Base-by-base conservation (phyloP, 108 stramenopile genomes). In the Cyclostephanos tholiformis region DNA sequence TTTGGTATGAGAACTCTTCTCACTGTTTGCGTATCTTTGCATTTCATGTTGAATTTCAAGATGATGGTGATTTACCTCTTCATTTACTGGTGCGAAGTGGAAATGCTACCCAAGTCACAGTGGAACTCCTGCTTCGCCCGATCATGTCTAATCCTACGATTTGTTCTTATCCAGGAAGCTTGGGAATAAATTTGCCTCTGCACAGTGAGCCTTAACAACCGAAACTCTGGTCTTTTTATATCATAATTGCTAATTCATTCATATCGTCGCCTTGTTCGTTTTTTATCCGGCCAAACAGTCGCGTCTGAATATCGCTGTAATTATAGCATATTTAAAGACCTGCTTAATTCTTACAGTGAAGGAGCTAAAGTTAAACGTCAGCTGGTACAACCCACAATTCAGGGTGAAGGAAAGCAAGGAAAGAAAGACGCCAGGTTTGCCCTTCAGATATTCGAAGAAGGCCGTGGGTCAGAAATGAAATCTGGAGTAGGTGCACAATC, bases 41-140 rank as follows among this genome's bases (percentile, higher is more conserved):
- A 26, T 48, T 29, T 27, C 46, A 20, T 25, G 46, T 39, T 51
- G 23, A 7, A 32, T n/a, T 6, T 17, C 29, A 29, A 67, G 72
- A 67, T 49, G 68, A 60, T 44, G 83, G 83, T n/a, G 83, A 84
- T 61, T 56, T 84, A 30, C 83, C 83, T 8, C 36, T 84, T 26
- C 83, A 84, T 60, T 53, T 84, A 58, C 52, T 80, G 16, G 72
- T 77, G 11, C 25, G 59, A 11, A 67, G 67, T 46, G 83, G 79
- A 29, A 30, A 39, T n/a, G 83, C 83, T 14, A 80, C 68, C 12
- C 69, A 80, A 66, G 46, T 46, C 14, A 53, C 77, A 36, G 70
- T 84, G 22, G 83, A 84, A 51, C 57, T 84, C 17, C 26, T 84
- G 58, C 16, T 80, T 2, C 65, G 77, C 6, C 83, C 83, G 16